Percentiles rank a stretch among this genome's conserved stretches.
phyloP scores from a whole-genome alignment of 2,329 filamentous ascomycete species.

The Xylaria sp. region DNA sequence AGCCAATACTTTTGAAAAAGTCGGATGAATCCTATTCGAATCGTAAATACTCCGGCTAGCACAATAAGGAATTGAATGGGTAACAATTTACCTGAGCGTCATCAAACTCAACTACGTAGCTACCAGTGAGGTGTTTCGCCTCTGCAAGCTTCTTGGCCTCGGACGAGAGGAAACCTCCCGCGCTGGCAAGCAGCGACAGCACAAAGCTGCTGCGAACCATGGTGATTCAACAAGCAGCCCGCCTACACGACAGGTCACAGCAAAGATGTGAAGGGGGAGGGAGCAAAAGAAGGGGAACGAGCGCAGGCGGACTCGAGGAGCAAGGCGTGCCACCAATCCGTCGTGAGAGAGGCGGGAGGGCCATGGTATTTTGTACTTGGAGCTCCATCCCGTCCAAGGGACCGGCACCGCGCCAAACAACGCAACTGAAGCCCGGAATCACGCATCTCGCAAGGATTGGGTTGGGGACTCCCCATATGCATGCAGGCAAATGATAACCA shows the following conservation, averaged over 20 bases:
- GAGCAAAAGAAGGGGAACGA: slow-evolving; percentile 2
- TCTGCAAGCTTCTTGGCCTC: slow-evolving; percentile 40
- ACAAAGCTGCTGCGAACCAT: slow-evolving; percentile 46
- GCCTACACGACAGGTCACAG: slow-evolving; percentile 25
- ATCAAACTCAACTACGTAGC: slow-evolving; percentile 65
- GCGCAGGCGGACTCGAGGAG: slow-evolving; percentile 22
- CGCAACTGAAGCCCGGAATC: slow-evolving; percentile 35
- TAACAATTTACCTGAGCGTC: slow-evolving; percentile 56
- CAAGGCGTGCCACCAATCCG: slow-evolving; percentile 10
- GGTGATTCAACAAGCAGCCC: slow-evolving; percentile 27
- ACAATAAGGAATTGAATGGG: background rate
- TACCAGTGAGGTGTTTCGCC: slow-evolving; percentile 54
- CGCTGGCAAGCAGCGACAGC: slow-evolving; percentile 45
- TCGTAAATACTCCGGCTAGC: slow-evolving; percentile 22
- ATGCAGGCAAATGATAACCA: slow-evolving; percentile 27
- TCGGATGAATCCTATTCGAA: slow-evolving; percentile 53
- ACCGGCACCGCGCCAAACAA: slow-evolving; percentile 21
- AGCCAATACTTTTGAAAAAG: slow-evolving; percentile 53
- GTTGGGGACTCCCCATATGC: background rate
- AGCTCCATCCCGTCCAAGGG: background rate
- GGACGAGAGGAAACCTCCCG: slow-evolving; percentile 39
- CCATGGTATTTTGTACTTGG: slow-evolving; percentile 32
- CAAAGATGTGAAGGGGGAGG: slow-evolving; percentile 30
- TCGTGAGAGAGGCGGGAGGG: slow-evolving; percentile 9
- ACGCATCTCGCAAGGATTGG: slow-evolving; percentile 30